A percentile compares a stretch with the other conserved stretches of the same genome.
Conservation (phyloP, 2,329 filamentous ascomycete genomes). For the Pezicula carpinea region DNA sequence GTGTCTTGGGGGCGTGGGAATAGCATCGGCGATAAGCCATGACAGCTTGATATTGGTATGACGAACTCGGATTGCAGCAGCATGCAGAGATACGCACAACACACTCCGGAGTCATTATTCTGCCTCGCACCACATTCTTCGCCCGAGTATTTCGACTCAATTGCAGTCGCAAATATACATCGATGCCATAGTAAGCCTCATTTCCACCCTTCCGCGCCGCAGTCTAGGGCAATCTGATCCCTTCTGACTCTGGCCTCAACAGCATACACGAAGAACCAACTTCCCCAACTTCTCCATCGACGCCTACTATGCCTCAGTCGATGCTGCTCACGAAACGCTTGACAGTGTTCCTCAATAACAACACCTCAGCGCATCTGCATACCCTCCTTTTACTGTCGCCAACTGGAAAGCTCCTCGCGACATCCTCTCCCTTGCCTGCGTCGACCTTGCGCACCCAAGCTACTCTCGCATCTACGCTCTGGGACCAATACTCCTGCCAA, state of each 20-base stretch:
- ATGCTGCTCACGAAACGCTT: constrained; percentile 61
- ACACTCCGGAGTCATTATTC: neutral
- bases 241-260: neutral
- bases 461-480: constrained; percentile 59
- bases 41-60: neutral
- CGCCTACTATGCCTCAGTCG: constrained; percentile 18
- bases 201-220: neutral
- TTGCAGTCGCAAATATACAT: constrained; percentile 3
- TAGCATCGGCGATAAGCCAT: neutral
- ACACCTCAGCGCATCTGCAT: constrained; percentile 48
- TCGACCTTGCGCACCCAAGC: constrained; percentile 56
- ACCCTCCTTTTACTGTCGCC: constrained; percentile 56
- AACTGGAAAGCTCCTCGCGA: constrained; percentile 59
- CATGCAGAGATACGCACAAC: neutral
- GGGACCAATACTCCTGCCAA: constrained; percentile 48
- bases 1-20: no score
- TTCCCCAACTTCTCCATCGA: constrained; percentile 6
- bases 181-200: constrained; percentile 15
- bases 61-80: no score
- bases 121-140: neutral
- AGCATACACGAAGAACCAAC: constrained; percentile 16
- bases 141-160: neutral
- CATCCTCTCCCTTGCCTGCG: constrained; percentile 52
- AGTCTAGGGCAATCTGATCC: neutral
- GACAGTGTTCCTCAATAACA: constrained; percentile 57